Base-by-base conservation (phyloP, 345 rosid species). In the Euphorbia peplus region DNA sequence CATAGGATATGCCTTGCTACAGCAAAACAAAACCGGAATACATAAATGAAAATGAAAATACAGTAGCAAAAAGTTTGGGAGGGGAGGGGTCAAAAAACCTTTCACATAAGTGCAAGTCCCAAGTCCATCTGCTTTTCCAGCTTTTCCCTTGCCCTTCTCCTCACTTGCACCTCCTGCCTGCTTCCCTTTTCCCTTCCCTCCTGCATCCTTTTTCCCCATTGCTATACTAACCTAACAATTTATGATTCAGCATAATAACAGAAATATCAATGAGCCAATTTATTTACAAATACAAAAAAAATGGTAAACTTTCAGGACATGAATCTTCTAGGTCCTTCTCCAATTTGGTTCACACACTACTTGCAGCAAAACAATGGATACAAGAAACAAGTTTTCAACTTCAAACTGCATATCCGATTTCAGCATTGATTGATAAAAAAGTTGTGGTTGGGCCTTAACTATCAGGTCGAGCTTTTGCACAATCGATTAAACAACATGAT, bases 61-160 rank as follows among this genome's bases (percentile, higher is more conserved):
- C 14, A 18, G 30, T 10, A 22, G 5, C 56, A 50, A 51, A 37
- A 10, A 24, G 13, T 10, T n/a, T n/a, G n/a, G n/a, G n/a, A 67
- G n/a, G 30, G 9, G 32, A 44, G 26, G 52, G 56, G 30, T 56
- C 15, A 18, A 37, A 62, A 30, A 15, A 93, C 98, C 98, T 89
- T 91, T 93, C 61, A 93, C 96, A 68, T 91, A 91, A 22, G 99
- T 93, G 85, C 99, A 93, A 30, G 98, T 93, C 30, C 98, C 95
- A 4, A 91, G 97, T 52, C 96, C 97, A 76, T 93, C 96, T 2
- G 86, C 83, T 79, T 93, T 93, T 41, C 95, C 93, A 14, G 82
- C 76, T 83, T 93, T 93, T 44, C 99, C 99, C 84, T 93, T 93
- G 18, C 99, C 99, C 85, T 91, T 70, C 58, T 88, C 97, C 51